Base-by-base conservation (phyloP, 2,329 filamentous ascomycete genomes). In the Talaromyces sp. region DNA sequence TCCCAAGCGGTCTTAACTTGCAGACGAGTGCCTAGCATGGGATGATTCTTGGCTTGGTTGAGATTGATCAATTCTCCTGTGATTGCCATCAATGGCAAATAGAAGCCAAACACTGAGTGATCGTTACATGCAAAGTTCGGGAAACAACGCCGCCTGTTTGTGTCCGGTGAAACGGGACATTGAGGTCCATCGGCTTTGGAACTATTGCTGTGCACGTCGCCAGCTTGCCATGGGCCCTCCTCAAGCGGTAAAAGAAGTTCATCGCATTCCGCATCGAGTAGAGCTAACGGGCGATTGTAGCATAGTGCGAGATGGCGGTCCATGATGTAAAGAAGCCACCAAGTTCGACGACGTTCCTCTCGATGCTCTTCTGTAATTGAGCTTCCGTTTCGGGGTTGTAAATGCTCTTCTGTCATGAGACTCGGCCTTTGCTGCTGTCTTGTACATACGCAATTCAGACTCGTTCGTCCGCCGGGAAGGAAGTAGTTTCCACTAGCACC, bases 311-410 rank as follows among this genome's bases (percentile, higher is more conserved):
- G 81, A 78, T 97, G 93, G 45, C 93, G 88, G 77, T 97, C 93
- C 67, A 96, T 91, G 50, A 91, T 92, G 79, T 96, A 97, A 59
- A 95, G 82, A 9, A 97, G 85, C 93, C 93, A 97, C 93, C 93
- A 97, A 66, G 94, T 91, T 39, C 93, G 87, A 64, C 93, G 87
- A 57, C 93, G 85, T 76, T 97, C 93, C 78, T 97, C 93, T 61
- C 92, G 87, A 73, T 95, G 91, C 75, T 97, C 93, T 71, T 96
- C 92, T 27, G 56, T 59, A 2, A 59, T 59, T 4, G 33, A 3
- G 5, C 27, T 59, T 27, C 56, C 56, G 27, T 16, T 45, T 13
- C 93, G 85, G 76, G 97, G 93, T 78, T 97, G 93, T 60, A 91
- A 87, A 74, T 95, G 91, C 75, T 97, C 93, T 71, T 96, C 92